Percentiles rank a stretch among this genome's conserved stretches.
Evolutionary conservation across 2,329 filamentous ascomycete species (phyloP).

Genomic region (Arthrobotrys sinensis): DNA sequence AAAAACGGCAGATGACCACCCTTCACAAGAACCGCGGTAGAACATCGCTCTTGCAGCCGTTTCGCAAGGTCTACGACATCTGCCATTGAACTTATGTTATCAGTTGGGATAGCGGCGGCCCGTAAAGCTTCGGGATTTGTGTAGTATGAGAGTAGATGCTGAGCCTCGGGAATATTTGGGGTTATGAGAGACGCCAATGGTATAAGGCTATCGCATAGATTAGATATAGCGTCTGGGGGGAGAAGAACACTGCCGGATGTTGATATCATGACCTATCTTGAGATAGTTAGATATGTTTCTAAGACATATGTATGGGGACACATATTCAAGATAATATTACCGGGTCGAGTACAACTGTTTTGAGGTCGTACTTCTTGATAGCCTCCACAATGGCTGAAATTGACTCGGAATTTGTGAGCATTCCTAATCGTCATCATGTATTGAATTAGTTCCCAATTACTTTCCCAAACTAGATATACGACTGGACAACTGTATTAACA

Average conservation of each 20-base stretch:
- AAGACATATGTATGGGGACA: too few species aligned
- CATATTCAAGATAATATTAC: conserved; percentile 69
- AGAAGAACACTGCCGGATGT: conserved; percentile 82
- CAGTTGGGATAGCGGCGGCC: conserved; percentile 67
- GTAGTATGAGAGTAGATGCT: conserved; percentile 72
- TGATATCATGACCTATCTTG: conserved; percentile 86
- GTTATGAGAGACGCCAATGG: conserved; percentile 79
- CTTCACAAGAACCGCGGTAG: conserved; percentile 87
- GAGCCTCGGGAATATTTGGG: conserved; percentile 83
- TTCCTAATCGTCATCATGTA: conserved; percentile 72
- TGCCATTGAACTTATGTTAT: conserved; percentile 66
- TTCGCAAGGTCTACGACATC: conserved; percentile 76
- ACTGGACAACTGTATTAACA: conserved; percentile 62
- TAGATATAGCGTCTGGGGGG: conserved; percentile 75
- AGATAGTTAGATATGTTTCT: neutral
- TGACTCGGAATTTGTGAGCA: conserved; percentile 82
- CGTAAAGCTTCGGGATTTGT: conserved; percentile 64
- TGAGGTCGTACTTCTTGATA: conserved; percentile 74
- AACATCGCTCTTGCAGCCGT: conserved; percentile 77
- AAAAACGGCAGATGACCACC: conserved; percentile 89
- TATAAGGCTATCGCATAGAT: conserved; percentile 75
- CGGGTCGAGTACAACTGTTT: conserved; percentile 79
- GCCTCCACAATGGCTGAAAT: conserved; percentile 79
- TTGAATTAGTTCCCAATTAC: conserved; percentile 5
- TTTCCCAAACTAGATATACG: too few species aligned